phyloP scores from a whole-genome alignment of 2,329 filamentous ascomycete genomes.

The Sarocladiaceae sp. region DNA sequence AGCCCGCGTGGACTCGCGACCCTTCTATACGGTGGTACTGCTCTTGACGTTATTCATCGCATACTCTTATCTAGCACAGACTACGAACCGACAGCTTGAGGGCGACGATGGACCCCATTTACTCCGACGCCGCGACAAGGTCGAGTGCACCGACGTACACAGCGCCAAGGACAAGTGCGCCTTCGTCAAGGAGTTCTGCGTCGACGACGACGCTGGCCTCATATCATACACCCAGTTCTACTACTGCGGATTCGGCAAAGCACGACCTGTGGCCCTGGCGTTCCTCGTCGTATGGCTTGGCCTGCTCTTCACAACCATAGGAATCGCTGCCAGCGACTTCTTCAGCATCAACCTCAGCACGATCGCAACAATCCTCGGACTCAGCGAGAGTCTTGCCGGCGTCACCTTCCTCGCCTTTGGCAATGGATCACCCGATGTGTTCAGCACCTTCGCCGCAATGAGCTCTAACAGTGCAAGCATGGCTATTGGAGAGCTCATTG shows the following conservation, averaged over 20 bases:
- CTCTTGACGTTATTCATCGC: constrained; percentile 40
- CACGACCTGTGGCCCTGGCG: constrained; percentile 70
- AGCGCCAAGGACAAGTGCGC: constrained; percentile 73
- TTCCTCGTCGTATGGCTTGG: constrained; percentile 78
- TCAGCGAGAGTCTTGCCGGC: constrained; percentile 93
- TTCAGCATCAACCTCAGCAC: constrained; percentile 96
- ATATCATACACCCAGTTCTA: constrained; percentile 85
- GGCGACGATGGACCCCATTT: constrained; percentile 12
- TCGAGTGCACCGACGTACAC: constrained; percentile 69
- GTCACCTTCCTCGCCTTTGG: constrained; percentile 96
- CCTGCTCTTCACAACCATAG: constrained; percentile 91
- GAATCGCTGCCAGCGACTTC: constrained; percentile 96
- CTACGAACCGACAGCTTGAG: constrained; percentile 11
- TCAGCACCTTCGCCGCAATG: constrained; percentile 98
- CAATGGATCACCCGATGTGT: constrained; percentile 96
- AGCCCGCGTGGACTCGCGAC: constrained; percentile 36
- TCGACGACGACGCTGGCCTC: constrained; percentile 83
- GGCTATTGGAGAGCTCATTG: constrained; percentile 90
- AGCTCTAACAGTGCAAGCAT: constrained; percentile 93
- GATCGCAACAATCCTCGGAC: constrained; percentile 78
- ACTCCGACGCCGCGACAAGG: constrained; percentile 19
- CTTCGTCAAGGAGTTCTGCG: constrained; percentile 76
- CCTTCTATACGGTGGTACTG: constrained; percentile 42
- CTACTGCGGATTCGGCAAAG: constrained; percentile 69
- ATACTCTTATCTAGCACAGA: constrained; percentile 34